Conservation (phyloP, 768 basidiomycete genomes). For the Symmetrospora coprosmae region DNA sequence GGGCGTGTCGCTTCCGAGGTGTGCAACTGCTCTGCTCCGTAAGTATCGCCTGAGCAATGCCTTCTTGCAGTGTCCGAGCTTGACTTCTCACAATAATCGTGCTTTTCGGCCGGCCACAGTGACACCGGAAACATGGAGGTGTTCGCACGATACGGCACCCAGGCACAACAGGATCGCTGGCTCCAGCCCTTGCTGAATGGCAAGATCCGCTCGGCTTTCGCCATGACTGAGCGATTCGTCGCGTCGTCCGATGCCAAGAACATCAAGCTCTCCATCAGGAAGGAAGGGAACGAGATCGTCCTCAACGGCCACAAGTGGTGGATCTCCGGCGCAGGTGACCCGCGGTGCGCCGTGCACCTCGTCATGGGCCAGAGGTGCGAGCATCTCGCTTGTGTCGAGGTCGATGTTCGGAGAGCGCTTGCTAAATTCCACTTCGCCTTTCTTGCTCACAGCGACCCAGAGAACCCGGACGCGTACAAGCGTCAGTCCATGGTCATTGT, state of each 20-base stretch:
- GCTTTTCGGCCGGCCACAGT: not conserved
- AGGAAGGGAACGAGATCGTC: constrained; percentile 73
- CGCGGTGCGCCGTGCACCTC: constrained; percentile 72
- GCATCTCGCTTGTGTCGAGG: not conserved
- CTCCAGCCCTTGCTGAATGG: constrained; percentile 74
- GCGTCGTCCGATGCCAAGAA: constrained; percentile 55
- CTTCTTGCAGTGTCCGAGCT: not conserved
- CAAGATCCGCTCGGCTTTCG: constrained; percentile 82
- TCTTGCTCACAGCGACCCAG: constrained; percentile 51
- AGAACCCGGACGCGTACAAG: constrained; percentile 56
- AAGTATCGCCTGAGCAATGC: not conserved
- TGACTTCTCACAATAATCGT: not conserved
- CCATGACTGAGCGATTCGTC: constrained; percentile 86
- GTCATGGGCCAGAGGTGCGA: constrained; percentile 61
- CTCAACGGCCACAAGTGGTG: constrained; percentile 99
- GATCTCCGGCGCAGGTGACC: constrained; percentile 94
- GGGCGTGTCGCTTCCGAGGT: constrained; percentile 70
- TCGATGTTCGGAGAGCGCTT: not conserved
- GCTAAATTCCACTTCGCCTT: constrained; percentile 15
- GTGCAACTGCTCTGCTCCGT: constrained; percentile 82
- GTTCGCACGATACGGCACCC: constrained; percentile 80
- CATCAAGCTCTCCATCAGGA: constrained; percentile 66
- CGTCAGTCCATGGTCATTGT: constrained; percentile 93
- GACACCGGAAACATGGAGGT: constrained; percentile 99
- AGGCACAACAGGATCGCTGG: constrained; percentile 82